Conservation (phyloP, 192 early-diverging fungal genomes). For the Phycomyces blakesleeanus region DNA sequence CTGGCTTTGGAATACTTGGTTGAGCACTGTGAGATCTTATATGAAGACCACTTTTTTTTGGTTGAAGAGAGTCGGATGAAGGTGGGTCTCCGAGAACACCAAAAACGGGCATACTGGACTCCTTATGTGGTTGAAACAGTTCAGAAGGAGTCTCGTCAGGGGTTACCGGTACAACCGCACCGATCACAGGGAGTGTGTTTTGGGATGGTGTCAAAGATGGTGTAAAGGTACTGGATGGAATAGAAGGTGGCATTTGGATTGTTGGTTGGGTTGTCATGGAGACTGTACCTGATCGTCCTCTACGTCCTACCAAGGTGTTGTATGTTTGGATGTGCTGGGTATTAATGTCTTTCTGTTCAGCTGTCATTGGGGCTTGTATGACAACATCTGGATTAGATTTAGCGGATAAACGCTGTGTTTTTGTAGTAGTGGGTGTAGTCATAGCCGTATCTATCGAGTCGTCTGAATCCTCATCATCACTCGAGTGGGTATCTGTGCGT, state of each 20-base stretch:
- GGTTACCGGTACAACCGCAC: background rate
- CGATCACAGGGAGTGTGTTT: background rate
- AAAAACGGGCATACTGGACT: no score
- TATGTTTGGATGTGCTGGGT: background rate
- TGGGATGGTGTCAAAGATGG: background rate
- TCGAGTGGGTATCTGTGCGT: background rate
- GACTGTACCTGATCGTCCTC: background rate
- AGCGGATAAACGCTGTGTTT: background rate
- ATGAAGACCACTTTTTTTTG: background rate
- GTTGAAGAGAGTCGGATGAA: background rate
- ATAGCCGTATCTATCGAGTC: slow-evolving; percentile 11
- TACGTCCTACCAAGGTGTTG: background rate
- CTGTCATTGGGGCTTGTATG: background rate
- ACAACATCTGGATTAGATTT: no score
- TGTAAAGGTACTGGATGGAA: background rate
- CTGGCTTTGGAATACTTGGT: background rate
- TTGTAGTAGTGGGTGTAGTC: slow-evolving; percentile 16
- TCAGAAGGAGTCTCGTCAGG: no score
- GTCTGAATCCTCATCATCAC: slow-evolving; percentile 9
- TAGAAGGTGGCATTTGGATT: background rate
- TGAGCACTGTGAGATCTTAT: slow-evolving; percentile 5
- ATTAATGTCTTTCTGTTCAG: background rate
- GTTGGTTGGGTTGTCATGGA: background rate
- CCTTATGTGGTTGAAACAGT: no score
- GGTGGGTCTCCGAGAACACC: background rate